Percentiles rank a stretch among this genome's conserved stretches.
Conservation (phyloP, 2,329 filamentous ascomycete species). For the Botrytis squamosa region DNA sequence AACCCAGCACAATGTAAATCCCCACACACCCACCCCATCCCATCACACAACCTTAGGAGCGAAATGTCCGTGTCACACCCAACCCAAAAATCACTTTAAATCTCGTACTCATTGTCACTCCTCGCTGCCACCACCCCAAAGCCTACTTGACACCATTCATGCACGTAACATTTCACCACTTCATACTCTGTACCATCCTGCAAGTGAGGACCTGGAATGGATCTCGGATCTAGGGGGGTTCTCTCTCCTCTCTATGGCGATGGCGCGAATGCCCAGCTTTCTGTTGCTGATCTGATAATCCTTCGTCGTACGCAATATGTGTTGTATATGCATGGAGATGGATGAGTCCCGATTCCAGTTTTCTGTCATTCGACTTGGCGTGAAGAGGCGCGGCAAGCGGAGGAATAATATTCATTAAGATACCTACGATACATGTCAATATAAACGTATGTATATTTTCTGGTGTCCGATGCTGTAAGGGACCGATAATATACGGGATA, state of each 20-base stretch:
- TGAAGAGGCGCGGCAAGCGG: background rate
- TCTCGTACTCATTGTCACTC: background rate
- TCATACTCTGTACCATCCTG: background rate
- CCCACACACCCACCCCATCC: background rate
- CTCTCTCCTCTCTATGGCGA: background rate
- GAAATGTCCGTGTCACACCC: background rate
- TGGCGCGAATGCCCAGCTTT: background rate
- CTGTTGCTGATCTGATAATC: background rate
- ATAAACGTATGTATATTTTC: background rate
- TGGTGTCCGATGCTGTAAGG: conserved; percentile 10
- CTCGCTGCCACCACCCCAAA: conserved; percentile 5
- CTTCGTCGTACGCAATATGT: background rate
- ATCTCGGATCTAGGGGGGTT: background rate
- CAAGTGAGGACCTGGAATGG: background rate
- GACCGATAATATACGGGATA: background rate
- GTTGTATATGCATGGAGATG: background rate
- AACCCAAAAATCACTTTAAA: background rate
- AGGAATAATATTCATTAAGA: background rate
- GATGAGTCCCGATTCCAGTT: background rate
- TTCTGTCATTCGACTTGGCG: conserved; percentile 1
- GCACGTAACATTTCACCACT: conserved; percentile 6
- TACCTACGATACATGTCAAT: background rate
- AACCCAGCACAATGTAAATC: background rate
- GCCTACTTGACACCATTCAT: background rate
- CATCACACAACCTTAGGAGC: background rate